A percentile compares a stretch with the other conserved stretches of the same genome.
These are phyloP conservation scores for Eimeria zaria DNA, from an alignment of 169 alveolate genomes.

Conservation along the genomic window DNA sequence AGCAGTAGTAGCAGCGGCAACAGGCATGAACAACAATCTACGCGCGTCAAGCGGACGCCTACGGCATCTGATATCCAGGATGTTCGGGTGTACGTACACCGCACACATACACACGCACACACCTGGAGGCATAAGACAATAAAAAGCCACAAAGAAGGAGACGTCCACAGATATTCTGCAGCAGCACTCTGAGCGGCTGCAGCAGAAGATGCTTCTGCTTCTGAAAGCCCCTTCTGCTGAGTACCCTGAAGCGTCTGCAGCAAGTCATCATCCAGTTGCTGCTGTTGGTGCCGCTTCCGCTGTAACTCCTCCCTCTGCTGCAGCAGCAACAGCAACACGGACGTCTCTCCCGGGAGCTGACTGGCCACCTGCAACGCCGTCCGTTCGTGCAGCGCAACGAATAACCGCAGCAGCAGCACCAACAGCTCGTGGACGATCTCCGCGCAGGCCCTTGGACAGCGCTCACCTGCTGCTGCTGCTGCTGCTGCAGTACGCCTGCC, in stretches of 20 bases:
- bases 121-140: conserved; percentile 56
- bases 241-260: conserved; percentile 72
- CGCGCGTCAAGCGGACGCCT: background rate
- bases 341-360: conserved; percentile 53
- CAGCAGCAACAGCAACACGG: conserved; percentile 60
- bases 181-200: conserved; percentile 25
- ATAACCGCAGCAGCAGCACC: conserved; percentile 70
- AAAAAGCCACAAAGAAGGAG: conserved; percentile 41
- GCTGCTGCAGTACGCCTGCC: conserved; percentile 21
- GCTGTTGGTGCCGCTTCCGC: conserved; percentile 75
- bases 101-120: background rate
- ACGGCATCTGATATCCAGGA: too few relatives aligned
- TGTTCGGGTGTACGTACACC: background rate
- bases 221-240: conserved; percentile 26
- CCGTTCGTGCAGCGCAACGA: conserved; percentile 47
- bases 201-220: conserved; percentile 33
- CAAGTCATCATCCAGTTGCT: conserved; percentile 45
- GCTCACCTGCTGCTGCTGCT: conserved; percentile 53
- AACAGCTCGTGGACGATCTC: conserved; percentile 35
- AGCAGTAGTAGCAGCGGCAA: background rate
- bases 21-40: background rate
- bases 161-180: conserved; percentile 42
- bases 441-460: background rate
- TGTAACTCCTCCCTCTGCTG: conserved; percentile 52
- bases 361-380: conserved; percentile 34